Evolutionary conservation across 176 grass and related monocot species (phyloP).

Genomic region (Oryza longistaminata): DNA sequence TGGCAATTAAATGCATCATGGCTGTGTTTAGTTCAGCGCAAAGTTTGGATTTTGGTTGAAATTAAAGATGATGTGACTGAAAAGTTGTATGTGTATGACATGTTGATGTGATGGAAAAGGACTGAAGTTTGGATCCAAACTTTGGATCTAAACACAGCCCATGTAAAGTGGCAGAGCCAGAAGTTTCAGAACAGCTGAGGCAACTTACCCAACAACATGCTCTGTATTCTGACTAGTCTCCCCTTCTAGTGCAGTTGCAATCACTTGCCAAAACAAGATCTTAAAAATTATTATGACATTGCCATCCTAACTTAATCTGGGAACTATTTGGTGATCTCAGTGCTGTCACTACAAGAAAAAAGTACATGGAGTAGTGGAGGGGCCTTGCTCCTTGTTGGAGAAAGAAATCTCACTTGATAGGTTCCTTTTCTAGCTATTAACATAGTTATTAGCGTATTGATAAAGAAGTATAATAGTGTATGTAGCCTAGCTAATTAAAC

Average conservation of each 20-base stretch:
- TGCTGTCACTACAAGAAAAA: neutral
- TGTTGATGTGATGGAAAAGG: too few species aligned
- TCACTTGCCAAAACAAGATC: neutral
- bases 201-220: neutral
- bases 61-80: too few species aligned
- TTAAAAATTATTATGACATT: neutral
- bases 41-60: too few species aligned
- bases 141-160: too few species aligned
- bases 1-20: neutral
- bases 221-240: neutral
- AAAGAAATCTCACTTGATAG: neutral
- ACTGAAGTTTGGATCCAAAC: too few species aligned
- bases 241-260: neutral
- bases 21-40: too few species aligned
- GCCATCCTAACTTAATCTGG: neutral
- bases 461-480: neutral
- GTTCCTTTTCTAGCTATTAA: neutral
- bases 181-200: neutral
- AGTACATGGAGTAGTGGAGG: neutral
- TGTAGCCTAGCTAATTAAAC: too few species aligned
- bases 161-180: neutral
- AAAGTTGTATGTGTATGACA: too few species aligned
- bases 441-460: neutral
- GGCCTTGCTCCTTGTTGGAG: neutral
- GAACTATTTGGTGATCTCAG: slow-evolving; percentile 4